Evolutionary conservation across 1,284 basidiomycete genomes (phyloP), one percentile per base, ranked within the genome.

Genomic region (Ceratobasidium sp.): DNA sequence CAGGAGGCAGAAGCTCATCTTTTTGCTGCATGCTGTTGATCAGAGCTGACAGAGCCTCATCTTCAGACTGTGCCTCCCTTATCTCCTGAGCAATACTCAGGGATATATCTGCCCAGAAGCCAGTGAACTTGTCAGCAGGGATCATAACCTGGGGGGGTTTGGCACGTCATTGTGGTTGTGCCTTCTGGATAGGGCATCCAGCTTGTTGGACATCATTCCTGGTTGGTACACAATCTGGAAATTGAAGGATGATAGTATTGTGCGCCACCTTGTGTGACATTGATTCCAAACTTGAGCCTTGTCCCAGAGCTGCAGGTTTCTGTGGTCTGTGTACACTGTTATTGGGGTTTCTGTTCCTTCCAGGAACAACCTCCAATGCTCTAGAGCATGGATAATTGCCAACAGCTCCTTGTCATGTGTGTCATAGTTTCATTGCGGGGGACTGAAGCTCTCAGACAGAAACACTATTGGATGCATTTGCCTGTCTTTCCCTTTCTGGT

Each of bases 141-240:
- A 51, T 4, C 48, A 51, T 51, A 6, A 22, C 24, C 14, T 51
- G 48, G 7, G 16, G 4, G 4, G 48, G 4, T 85, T 79, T 14
- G 82, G 82, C 68, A 82, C 74, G 2, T 85, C 78, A 0, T 81
- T 74, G 1, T 84, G 83, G 74, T 82, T n/a, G n/a, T n/a, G n/a
- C n/a, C n/a, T n/a, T n/a, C n/a, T n/a, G n/a, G n/a, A n/a, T n/a
- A n/a, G n/a, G n/a, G n/a, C n/a, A n/a, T n/a, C n/a, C n/a, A n/a
- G n/a, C n/a, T 1, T 81, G 81, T 29, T 80, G 16, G 61, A 63
- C 22, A 43, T 31, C 39, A 43, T 63, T 11, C 61, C 61, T n/a
- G 61, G 37, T 5, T 22, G 8, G 24, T 43, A 63, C 14, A 43
- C 37, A 43, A 63, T 63, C 2, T 22, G 39, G 41, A 63, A 63